Evolutionary conservation across 225 moss, liverwort and hornwort genomes (phyloP).

Genomic region (Marchantia polymorpha): DNA sequence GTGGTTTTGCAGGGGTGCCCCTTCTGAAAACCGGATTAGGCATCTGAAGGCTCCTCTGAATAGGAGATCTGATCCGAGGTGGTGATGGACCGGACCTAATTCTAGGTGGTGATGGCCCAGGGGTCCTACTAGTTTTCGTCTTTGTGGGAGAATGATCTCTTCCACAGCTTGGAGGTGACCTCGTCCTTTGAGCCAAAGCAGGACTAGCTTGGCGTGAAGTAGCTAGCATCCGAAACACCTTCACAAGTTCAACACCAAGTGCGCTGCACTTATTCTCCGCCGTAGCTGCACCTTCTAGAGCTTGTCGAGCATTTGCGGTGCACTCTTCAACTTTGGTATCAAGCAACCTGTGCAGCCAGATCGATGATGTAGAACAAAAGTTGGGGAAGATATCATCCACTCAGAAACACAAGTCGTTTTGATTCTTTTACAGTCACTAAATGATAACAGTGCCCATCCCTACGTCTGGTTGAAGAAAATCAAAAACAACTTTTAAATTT

Average conservation of each 20-base stretch:
- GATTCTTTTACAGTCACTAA: background rate
- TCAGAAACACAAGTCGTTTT: background rate
- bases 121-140: slow-evolving; percentile 26
- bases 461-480: background rate
- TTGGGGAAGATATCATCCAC: background rate
- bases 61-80: slow-evolving; percentile 36
- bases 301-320: slow-evolving; percentile 65
- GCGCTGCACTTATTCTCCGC: slow-evolving; percentile 89
- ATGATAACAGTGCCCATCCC: background rate
- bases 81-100: slow-evolving; percentile 37
- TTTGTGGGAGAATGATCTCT: slow-evolving; percentile 49
- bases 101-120: slow-evolving; percentile 38
- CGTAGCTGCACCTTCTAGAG: slow-evolving; percentile 70
- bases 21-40: slow-evolving; percentile 25
- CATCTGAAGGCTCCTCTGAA: slow-evolving; percentile 28
- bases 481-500: background rate
- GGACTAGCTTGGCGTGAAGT: slow-evolving; percentile 45
- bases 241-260: slow-evolving; percentile 89
- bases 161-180: slow-evolving; percentile 30
- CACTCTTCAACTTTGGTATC: slow-evolving; percentile 85
- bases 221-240: slow-evolving; percentile 84
- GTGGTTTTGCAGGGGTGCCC: slow-evolving; percentile 23
- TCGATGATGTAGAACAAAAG: background rate
- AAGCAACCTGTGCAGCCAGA: slow-evolving; percentile 50
- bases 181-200: slow-evolving; percentile 22